A percentile compares a stretch with the other conserved stretches of the same genome.
Evolutionary conservation across 225 moss, liverwort and hornwort genomes (phyloP).

Genomic region (Bryum argenteum): DNA sequence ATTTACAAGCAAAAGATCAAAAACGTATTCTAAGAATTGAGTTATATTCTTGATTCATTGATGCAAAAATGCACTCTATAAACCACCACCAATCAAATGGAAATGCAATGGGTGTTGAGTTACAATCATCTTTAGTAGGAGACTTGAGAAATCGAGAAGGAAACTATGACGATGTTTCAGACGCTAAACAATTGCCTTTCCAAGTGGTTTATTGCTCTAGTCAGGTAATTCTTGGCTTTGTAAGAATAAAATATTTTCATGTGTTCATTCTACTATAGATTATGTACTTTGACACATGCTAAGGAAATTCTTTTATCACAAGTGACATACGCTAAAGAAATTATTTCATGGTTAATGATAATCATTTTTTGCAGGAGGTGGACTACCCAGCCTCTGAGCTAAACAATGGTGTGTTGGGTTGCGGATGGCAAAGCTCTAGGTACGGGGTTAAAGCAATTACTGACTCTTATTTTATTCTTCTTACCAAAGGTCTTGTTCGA

Average conservation of each 20-base stretch:
- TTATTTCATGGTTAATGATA: neutral
- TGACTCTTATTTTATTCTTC: neutral
- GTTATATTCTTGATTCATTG: neutral
- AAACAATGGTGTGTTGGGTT: slow-evolving; percentile 72
- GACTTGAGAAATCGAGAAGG: neutral
- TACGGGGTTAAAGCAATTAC: neutral
- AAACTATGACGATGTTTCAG: neutral
- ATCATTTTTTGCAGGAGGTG: slow-evolving; percentile 55
- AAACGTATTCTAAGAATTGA: neutral
- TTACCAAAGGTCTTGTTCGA: neutral
- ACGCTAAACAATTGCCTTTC: slow-evolving; percentile 41
- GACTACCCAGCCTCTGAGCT: slow-evolving; percentile 67
- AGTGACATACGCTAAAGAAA: too few species aligned
- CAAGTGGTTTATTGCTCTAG: slow-evolving; percentile 43
- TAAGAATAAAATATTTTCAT: too few species aligned
- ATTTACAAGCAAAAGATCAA: neutral
- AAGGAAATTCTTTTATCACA: too few species aligned
- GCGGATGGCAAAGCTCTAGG: slow-evolving; percentile 99
- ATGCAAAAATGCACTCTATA: slow-evolving; percentile 28
- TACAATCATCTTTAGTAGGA: slow-evolving; percentile 29
- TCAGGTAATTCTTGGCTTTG: slow-evolving; percentile 22
- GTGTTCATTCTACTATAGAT: too few species aligned
- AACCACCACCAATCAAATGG: slow-evolving; percentile 24
- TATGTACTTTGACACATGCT: too few species aligned
- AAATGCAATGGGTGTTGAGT: slow-evolving; percentile 25